These are phyloP conservation scores for Dioscorea zingiberensis DNA, from an alignment of 106 monocot species.

Conservation along the genomic window DNA sequence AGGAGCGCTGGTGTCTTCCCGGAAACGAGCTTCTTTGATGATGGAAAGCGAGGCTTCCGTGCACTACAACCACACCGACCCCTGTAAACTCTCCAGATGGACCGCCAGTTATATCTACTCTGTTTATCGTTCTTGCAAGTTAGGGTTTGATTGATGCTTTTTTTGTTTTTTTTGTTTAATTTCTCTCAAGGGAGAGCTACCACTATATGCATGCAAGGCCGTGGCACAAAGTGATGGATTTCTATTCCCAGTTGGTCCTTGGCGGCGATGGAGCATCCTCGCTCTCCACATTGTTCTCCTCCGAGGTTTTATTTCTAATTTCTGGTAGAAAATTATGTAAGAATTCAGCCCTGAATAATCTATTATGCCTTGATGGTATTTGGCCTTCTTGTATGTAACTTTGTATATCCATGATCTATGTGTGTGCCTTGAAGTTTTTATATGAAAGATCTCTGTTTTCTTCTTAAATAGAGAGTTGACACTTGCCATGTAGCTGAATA, in stretches of 20 bases:
- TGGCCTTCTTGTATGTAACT: too few relatives aligned
- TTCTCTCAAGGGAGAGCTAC: too few relatives aligned
- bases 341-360: background rate
- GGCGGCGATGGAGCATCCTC: slow-evolving; percentile 20
- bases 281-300: slow-evolving; percentile 30
- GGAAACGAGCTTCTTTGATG: too few relatives aligned
- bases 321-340: background rate
- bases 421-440: background rate
- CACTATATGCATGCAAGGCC: slow-evolving; percentile 51
- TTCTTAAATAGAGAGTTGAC: slow-evolving; percentile 12
- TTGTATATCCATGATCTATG: background rate
- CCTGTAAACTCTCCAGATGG: too few relatives aligned
- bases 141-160: too few relatives aligned
- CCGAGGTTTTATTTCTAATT: slow-evolving; percentile 2
- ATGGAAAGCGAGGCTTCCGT: too few relatives aligned
- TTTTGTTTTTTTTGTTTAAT: too few relatives aligned
- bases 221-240: slow-evolving; percentile 59
- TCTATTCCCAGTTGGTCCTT: slow-evolving; percentile 60
- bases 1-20: too few relatives aligned
- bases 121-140: too few relatives aligned
- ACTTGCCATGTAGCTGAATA: slow-evolving; percentile 5
- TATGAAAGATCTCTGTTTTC: background rate
- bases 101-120: too few relatives aligned
- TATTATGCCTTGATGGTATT: background rate
- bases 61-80: too few relatives aligned